Conservation (phyloP, 495 filamentous ascomycete species). For the Zalerion maritima region DNA sequence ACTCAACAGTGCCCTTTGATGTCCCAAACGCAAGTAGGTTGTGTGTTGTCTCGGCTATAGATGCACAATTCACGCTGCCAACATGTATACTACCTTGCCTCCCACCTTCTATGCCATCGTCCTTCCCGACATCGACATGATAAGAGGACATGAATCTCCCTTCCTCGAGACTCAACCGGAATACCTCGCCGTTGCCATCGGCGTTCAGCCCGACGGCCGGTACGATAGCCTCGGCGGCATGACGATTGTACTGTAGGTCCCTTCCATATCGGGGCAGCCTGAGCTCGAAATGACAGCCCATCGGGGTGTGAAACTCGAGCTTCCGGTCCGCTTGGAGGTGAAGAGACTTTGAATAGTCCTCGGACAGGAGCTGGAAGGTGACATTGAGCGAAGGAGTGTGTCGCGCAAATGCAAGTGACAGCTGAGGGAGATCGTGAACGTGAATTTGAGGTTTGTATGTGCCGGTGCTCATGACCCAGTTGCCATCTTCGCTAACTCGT, state of each 20-base stretch:
- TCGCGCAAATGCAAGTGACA: constrained; percentile 81
- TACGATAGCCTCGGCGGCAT: constrained; percentile 74
- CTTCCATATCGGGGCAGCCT: constrained; percentile 85
- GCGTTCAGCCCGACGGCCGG: constrained; percentile 76
- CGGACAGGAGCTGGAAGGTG: constrained; percentile 81
- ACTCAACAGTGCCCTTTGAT: constrained; percentile 87
- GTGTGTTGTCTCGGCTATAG: constrained; percentile 81
- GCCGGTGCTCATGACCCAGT: constrained; percentile 98
- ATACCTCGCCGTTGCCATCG: constrained; percentile 80
- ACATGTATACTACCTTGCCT: constrained; percentile 71
- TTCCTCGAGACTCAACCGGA: constrained; percentile 75
- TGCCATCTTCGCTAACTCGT: constrained; percentile 82
- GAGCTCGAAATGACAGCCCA: constrained; percentile 74
- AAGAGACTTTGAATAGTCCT: constrained; percentile 87
- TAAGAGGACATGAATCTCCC: constrained; percentile 79
- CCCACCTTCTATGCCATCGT: constrained; percentile 53
- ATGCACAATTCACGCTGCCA: constrained; percentile 76
- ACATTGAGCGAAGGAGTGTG: constrained; percentile 91
- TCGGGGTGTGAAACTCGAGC: constrained; percentile 86
- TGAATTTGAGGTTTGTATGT: constrained; percentile 93
- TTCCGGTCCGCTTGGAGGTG: constrained; percentile 86
- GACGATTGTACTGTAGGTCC: constrained; percentile 71
- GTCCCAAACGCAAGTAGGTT: constrained; percentile 90
- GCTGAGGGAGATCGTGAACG: constrained; percentile 81
- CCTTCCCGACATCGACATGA: constrained; percentile 69